A percentile compares a stretch with the other conserved stretches of the same genome.
phyloP scores from a whole-genome alignment of 140 eudicot species.

The Oenanthe javanica region DNA sequence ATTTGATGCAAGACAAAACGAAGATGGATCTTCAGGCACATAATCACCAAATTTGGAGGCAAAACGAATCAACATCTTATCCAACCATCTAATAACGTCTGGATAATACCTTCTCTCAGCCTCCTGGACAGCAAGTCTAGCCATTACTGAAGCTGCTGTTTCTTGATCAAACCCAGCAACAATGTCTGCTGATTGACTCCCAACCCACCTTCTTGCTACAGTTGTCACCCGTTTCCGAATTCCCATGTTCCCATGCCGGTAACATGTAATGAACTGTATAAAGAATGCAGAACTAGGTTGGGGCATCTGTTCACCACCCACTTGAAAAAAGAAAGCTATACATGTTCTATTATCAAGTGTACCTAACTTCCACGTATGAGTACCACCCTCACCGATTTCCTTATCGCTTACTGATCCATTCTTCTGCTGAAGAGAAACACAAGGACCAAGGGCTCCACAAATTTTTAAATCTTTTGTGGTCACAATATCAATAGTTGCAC shows the following conservation, averaged over 20 bases:
- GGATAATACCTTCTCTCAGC: constrained; percentile 37
- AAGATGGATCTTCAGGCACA: constrained; percentile 78
- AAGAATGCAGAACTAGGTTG: constrained; percentile 76
- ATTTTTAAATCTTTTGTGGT: constrained; percentile 78
- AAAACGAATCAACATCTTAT: constrained; percentile 53
- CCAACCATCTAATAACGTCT: constrained; percentile 84
- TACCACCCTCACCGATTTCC: constrained; percentile 72
- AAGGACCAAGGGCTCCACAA: constrained; percentile 90
- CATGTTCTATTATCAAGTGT: constrained; percentile 67
- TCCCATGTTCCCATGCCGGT: constrained; percentile 64
- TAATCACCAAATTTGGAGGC: constrained; percentile 84
- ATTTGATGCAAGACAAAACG: constrained; percentile 74
- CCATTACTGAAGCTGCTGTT: constrained; percentile 83
- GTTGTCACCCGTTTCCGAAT: constrained; percentile 74
- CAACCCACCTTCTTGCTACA: constrained; percentile 88
- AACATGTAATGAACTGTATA: constrained; percentile 79
- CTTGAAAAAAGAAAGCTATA: constrained; percentile 76
- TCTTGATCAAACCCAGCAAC: constrained; percentile 93
- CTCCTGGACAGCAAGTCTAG: constrained; percentile 72
- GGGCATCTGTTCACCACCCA: constrained; percentile 45
- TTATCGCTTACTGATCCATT: constrained; percentile 58
- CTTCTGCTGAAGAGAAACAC: constrained; percentile 55
- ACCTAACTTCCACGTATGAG: constrained; percentile 75
- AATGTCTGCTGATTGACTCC: constrained; percentile 57
- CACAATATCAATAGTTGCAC: constrained; percentile 71